These are phyloP conservation scores for Antarctomyces pellizariae DNA, from an alignment of 495 filamentous ascomycete species.

Conservation along the genomic window DNA sequence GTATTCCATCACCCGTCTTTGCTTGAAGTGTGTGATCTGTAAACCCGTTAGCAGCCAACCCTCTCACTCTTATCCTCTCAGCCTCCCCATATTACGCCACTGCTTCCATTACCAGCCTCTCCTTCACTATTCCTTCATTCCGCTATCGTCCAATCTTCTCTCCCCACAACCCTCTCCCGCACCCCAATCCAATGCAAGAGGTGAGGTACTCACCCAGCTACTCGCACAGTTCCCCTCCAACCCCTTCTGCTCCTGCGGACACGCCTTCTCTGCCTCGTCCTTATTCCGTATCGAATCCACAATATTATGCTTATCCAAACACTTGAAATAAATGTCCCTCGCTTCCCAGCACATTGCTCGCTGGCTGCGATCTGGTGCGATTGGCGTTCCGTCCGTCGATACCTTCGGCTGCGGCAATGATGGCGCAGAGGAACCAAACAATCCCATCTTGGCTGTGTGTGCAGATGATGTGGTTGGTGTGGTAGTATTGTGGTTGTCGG, in stretches of 20 bases:
- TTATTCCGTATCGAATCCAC: conserved; percentile 60
- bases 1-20: conserved; percentile 74
- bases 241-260: conserved; percentile 34
- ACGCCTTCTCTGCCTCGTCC: conserved; percentile 36
- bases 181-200: conserved; percentile 1
- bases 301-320: conserved; percentile 60
- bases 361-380: conserved; percentile 44
- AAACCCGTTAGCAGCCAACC: conserved; percentile 1
- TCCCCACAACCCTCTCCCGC: conserved; percentile 11
- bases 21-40: conserved; percentile 94
- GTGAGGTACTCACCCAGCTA: conserved; percentile 44
- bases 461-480: too few relatives aligned
- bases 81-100: too few relatives aligned
- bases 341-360: conserved; percentile 68
- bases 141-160: background rate
- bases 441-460: conserved; percentile 5
- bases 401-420: conserved; percentile 10
- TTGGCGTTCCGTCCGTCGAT: conserved; percentile 12
- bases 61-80: background rate
- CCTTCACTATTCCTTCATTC: background rate
- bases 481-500: too few relatives aligned
- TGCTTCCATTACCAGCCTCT: too few relatives aligned
- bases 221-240: conserved; percentile 57
- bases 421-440: conserved; percentile 5
- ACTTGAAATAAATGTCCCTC: conserved; percentile 66